Conservation (phyloP, 1,139 yeast genomes). For the Geotrichum restrictum region DNA sequence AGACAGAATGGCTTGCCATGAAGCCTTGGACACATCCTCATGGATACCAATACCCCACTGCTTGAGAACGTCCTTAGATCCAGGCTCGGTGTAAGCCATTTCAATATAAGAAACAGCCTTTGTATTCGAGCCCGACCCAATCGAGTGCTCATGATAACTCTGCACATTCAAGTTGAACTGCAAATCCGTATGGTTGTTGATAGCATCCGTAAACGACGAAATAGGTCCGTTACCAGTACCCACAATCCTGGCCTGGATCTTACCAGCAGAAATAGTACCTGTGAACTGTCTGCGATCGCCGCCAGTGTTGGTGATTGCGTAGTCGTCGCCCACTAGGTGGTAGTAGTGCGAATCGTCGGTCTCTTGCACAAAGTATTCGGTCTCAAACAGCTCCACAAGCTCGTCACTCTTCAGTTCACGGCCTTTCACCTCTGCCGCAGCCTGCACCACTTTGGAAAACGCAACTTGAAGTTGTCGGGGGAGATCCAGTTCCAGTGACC, state of each 20-base stretch:
- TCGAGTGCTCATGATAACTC: conserved; percentile 85
- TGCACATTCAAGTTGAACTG: conserved; percentile 59
- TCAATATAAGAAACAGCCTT: conserved; percentile 90
- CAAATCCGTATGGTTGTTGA: conserved; percentile 55
- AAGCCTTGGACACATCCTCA: conserved; percentile 89
- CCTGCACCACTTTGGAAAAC: conserved; percentile 80
- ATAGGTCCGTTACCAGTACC: conserved; percentile 96
- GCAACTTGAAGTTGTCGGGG: conserved; percentile 91
- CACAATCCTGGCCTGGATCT: conserved; percentile 40
- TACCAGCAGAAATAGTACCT: conserved; percentile 51
- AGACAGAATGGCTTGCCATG: conserved; percentile 73
- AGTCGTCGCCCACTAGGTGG: conserved; percentile 32
- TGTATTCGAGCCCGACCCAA: conserved; percentile 80
- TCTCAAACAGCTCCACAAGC: conserved; percentile 69
- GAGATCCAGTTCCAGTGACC: conserved; percentile 82
- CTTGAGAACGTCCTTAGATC: conserved; percentile 37
- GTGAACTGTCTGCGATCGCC: conserved; percentile 46
- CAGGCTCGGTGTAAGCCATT: conserved; percentile 42
- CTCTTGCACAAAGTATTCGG: conserved; percentile 55
- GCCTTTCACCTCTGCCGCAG: conserved; percentile 74
- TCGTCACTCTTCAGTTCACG: conserved; percentile 79
- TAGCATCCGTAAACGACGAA: conserved; percentile 81
- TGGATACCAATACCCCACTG: conserved; percentile 95
- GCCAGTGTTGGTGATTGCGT: conserved; percentile 34
- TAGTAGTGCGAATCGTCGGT: conserved; percentile 42